A percentile compares a stretch with the other conserved stretches of the same genome.
These are phyloP conservation scores for Ceratobasidium sp. DNA, from an alignment of 1,284 basidiomycete genomes.

Conservation along the genomic window DNA sequence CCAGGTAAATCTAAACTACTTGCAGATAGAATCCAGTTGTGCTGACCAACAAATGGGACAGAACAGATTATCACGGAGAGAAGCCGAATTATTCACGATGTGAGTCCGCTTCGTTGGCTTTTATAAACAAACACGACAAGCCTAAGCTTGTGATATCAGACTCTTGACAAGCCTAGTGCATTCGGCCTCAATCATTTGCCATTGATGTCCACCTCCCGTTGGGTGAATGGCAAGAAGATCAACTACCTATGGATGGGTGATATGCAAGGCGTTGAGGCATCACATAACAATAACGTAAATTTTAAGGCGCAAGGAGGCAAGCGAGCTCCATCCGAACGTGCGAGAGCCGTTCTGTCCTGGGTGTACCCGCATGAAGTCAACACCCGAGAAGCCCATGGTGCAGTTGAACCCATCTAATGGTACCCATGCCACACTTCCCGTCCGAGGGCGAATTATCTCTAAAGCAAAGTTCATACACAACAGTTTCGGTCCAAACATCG, in stretches of 20 bases:
- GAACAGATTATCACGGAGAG: too few species aligned
- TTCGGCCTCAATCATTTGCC: background rate
- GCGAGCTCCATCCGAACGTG: conserved; percentile 5
- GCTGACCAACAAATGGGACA: too few species aligned
- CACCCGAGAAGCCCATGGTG: too few species aligned
- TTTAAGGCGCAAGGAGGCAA: background rate
- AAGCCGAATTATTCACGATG: too few species aligned
- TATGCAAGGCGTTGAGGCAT: background rate
- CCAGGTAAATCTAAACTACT: too few species aligned
- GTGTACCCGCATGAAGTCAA: background rate
- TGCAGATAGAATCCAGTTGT: too few species aligned
- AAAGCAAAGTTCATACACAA: background rate
- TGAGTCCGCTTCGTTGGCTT: too few species aligned
- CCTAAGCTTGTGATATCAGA: background rate
- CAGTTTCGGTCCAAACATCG: conserved; percentile 5
- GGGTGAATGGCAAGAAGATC: background rate
- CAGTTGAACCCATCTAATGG: background rate
- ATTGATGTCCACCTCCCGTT: background rate
- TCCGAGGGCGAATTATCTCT: too few species aligned
- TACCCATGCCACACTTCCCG: too few species aligned
- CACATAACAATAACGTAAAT: conserved; percentile 22
- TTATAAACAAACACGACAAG: background rate
- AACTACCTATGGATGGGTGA: background rate
- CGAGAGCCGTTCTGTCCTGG: background rate
- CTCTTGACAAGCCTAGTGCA: background rate